A percentile compares a stretch with the other conserved stretches of the same genome.
Evolutionary conservation across 345 rosid genomes (phyloP).

Genomic region (Geranium brycei): DNA sequence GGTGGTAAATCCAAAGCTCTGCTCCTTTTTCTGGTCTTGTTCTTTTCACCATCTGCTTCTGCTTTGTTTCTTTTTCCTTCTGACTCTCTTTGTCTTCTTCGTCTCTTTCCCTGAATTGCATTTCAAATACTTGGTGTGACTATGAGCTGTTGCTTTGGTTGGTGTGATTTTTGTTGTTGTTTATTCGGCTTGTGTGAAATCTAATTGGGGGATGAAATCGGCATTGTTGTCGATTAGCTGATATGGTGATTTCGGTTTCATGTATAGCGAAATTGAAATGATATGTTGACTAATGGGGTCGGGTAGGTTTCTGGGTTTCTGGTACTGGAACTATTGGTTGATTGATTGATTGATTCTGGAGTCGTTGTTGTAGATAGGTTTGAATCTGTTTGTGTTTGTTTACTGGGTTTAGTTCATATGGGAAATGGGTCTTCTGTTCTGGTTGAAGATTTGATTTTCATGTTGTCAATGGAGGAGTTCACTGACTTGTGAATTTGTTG

Average conservation of each 20-base stretch:
- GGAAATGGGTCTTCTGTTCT: too few relatives aligned
- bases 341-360: background rate
- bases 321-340: background rate
- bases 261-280: too few relatives aligned
- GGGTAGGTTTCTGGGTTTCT: background rate
- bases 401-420: too few relatives aligned
- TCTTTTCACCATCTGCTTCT: slow-evolving; percentile 11
- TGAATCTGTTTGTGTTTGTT: background rate
- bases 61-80: slow-evolving; percentile 1
- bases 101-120: background rate
- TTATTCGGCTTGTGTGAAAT: slow-evolving; percentile 1
- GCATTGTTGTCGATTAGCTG: background rate
- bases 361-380: background rate
- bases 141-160: slow-evolving; percentile 3
- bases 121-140: too few relatives aligned
- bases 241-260: too few relatives aligned
- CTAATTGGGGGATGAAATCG: slow-evolving; percentile 1
- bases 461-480: too few relatives aligned
- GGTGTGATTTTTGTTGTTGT: slow-evolving; percentile 2
- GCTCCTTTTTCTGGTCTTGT: slow-evolving; percentile 14
- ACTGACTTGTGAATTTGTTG: background rate
- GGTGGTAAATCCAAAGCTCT: slow-evolving; percentile 21
- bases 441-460: too few relatives aligned
- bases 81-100: slow-evolving; percentile 8
- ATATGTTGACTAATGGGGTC: background rate